A percentile compares a stretch with the other conserved stretches of the same genome.
phyloP scores from a whole-genome alignment of 2,329 filamentous ascomycete genomes.

The Didymella pinodella region DNA sequence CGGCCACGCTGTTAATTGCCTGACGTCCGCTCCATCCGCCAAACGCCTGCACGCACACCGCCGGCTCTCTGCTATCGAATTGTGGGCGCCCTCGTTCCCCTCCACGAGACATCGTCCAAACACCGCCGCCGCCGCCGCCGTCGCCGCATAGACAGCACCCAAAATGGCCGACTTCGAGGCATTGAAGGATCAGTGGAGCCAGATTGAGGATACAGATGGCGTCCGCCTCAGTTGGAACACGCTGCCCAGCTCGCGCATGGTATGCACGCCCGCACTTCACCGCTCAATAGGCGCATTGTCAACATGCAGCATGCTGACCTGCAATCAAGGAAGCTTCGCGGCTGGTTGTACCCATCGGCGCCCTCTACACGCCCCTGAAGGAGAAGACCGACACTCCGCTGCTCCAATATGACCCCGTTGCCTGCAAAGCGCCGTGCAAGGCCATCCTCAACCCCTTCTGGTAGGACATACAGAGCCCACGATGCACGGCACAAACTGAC shows the following conservation, averaged over 20 bases:
- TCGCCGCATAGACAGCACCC: conserved; percentile 27
- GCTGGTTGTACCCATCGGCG: conserved; percentile 94
- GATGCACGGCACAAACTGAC: conserved; percentile 28
- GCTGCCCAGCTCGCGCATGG: conserved; percentile 97
- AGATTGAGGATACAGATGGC: conserved; percentile 95
- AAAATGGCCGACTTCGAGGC: conserved; percentile 86
- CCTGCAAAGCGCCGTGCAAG: conserved; percentile 94
- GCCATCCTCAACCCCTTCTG: conserved; percentile 97
- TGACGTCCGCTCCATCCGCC: conserved; percentile 12
- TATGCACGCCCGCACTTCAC: conserved; percentile 29
- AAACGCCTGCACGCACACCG: conserved; percentile 17
- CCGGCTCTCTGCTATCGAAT: conserved; percentile 40
- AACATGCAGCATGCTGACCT: conserved; percentile 37
- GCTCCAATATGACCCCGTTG: conserved; percentile 94
- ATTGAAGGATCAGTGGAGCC: conserved; percentile 94
- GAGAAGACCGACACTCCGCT: conserved; percentile 90
- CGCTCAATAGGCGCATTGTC: conserved; percentile 17
- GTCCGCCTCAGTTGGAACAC: conserved; percentile 98
- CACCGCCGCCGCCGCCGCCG: conserved; percentile 18
- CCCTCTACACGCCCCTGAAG: conserved; percentile 93
- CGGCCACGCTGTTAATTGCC: conserved; percentile 27
- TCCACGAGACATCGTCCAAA: conserved; percentile 33
- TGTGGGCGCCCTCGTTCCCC: conserved; percentile 45
- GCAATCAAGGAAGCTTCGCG: conserved; percentile 81
- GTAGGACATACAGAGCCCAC: conserved; percentile 59